Base-by-base conservation (phyloP, 2,329 filamentous ascomycete species). In the Cryphonectria nitschkei region DNA sequence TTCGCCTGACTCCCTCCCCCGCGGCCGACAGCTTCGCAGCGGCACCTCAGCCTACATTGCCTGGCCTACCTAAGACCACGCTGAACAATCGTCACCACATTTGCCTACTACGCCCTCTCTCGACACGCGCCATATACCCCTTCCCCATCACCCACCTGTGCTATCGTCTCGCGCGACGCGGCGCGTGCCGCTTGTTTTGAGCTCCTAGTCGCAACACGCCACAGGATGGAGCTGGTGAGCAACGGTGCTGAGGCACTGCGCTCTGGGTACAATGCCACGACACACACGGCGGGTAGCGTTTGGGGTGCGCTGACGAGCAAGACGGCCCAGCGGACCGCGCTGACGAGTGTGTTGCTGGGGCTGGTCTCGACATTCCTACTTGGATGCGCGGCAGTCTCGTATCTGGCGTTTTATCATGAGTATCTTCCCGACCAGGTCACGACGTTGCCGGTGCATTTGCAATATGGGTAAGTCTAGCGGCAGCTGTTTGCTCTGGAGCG, bases 371-470 rank as follows among this genome's bases (percentile, higher is more conserved):
- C 80, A 2, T 77, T 82, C 9, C 80, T 89, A 68, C 80, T 88
- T 34, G 80, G 80, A 22, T 75, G 87, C 13, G 85, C 87, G 5
- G 81, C 82, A 0, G 72, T 87, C 34, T 83, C 82, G 19, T 88
- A 88, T 41, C 77, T 84, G 2, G 74, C 87, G 2, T 88, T 89
- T 74, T 89, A 89, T 76, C 83, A 85, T 74, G 84, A 83, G 74
- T 88, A 87, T 73, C 80, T 90, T 1, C 88, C 88, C 0, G 83
- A 88, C 73, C 84, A 87, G 75, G 80, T 88, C 62, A 82, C 86
- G 26, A 83, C 83, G 0, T 77, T 84, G 56, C 87, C 88, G 22
- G 77, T 89, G 6, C 83, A 89, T 75, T 78, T 90, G 9, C 88
- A 89, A 77, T 90, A 89, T 79, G 86, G 87, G 87, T 88, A 78